phyloP scores from a whole-genome alignment of 768 basidiomycete species.

The Hericium erinaceus region DNA sequence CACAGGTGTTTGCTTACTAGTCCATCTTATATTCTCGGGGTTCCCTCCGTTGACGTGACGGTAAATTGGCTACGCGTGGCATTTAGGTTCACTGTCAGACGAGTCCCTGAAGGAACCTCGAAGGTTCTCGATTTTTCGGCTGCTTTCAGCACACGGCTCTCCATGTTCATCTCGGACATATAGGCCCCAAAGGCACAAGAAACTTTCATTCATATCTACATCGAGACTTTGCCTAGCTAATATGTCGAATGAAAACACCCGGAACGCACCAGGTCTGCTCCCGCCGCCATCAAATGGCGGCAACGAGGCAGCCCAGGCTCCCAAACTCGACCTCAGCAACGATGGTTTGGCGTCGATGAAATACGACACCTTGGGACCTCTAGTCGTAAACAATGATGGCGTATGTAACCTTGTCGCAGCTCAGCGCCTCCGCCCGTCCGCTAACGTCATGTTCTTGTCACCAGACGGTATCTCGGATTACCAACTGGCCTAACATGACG shows the following conservation, averaged over 20 bases:
- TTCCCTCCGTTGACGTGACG: no score
- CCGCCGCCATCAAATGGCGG: constrained; percentile 2
- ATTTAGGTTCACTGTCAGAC: no score
- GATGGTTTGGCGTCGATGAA: constrained; percentile 4
- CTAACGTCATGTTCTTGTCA: background rate
- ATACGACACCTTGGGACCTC: constrained; percentile 6
- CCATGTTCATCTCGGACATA: no score
- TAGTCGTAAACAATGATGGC: constrained; percentile 8
- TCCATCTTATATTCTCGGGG: no score
- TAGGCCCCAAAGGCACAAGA: no score
- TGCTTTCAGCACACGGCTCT: no score
- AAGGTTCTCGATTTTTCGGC: no score
- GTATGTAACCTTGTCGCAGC: background rate
- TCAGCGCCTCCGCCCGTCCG: background rate
- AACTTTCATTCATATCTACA: background rate
- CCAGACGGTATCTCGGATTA: constrained; percentile 11
- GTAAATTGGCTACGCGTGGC: no score
- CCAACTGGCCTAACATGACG: constrained; percentile 11
- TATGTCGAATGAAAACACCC: background rate
- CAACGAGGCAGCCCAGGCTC: background rate
- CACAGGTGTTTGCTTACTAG: no score
- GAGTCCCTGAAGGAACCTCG: no score
- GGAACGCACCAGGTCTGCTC: background rate
- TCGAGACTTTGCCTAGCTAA: background rate
- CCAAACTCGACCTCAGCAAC: constrained; percentile 3